A percentile compares a stretch with the other conserved stretches of the same genome.
These are phyloP conservation scores for Ophiostoma piceae DNA, from an alignment of 2,329 filamentous ascomycete species.

Conservation along the genomic window DNA sequence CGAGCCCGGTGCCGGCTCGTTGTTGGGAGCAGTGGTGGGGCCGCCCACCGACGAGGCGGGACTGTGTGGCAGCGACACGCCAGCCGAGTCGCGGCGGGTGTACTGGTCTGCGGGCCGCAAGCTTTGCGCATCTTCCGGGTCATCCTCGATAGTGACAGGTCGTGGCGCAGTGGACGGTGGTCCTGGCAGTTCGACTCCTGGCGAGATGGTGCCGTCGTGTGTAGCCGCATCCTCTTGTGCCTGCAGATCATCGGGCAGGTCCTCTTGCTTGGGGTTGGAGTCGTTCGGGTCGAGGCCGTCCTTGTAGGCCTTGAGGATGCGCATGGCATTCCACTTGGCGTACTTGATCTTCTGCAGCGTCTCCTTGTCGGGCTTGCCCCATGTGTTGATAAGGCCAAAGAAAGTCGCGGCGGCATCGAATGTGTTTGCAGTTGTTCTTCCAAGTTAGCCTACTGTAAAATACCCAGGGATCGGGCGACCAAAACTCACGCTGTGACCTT, in stretches of 20 bases:
- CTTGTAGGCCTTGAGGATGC: conserved; percentile 86
- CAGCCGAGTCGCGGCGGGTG: conserved; percentile 31
- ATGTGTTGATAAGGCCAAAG: conserved; percentile 80
- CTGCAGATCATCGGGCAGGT: conserved; percentile 48
- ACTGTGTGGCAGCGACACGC: conserved; percentile 36
- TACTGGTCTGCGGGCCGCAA: not conserved
- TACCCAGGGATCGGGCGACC: not conserved
- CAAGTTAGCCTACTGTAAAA: not conserved
- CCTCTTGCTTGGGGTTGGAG: conserved; percentile 68
- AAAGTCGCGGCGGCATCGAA: conserved; percentile 92
- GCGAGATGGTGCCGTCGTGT: conserved; percentile 50
- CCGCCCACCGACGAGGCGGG: conserved; percentile 35
- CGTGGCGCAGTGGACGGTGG: conserved; percentile 30
- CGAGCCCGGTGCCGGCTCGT: not conserved
- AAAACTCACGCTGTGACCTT: conserved; percentile 60
- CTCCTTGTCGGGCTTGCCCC: conserved; percentile 70
- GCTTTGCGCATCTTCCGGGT: conserved; percentile 37
- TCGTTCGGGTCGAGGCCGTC: conserved; percentile 88
- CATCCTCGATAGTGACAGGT: conserved; percentile 50
- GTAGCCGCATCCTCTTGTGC: conserved; percentile 47
- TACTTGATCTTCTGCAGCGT: conserved; percentile 85
- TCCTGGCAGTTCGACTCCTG: conserved; percentile 27
- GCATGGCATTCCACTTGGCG: conserved; percentile 89
- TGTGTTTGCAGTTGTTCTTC: conserved; percentile 75
- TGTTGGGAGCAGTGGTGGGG: conserved; percentile 24